Base-by-base conservation (phyloP, 75 land plant genomes). In the Azolla pinnata region DNA sequence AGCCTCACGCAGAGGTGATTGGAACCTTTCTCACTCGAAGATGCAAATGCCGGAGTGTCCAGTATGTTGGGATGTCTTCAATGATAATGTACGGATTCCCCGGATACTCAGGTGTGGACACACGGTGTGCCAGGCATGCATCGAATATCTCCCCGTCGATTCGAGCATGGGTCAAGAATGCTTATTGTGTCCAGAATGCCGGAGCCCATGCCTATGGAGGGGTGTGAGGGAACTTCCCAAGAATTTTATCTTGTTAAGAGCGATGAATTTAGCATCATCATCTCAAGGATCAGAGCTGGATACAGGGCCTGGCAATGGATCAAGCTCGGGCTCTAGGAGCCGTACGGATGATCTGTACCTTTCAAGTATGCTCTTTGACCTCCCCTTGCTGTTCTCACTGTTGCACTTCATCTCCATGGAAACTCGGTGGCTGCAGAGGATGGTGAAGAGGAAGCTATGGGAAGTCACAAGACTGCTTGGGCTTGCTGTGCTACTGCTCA, bases 31-130 rank as follows among this genome's bases (percentile, higher is more conserved):
- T 16, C 7, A 18, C 16, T 3, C 2, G 7, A 48, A 18, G 20
- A 67, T 72, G 71, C 60, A 67, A 35, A 21, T 73, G 27, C 76
- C 76, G 24, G 69, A 75, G 30, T 75, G 78, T 60, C 78, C 78
- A 57, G 69, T 75, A 9, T 75, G 78, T 44, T 71, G 75, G 75
- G 76, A 75, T 29, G 34, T 51, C 27, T 75, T 72, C 55, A 50
- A 75, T 25, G 57, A 55, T 56, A 59, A 59, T 4, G 29, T 26
- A 29, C 69, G 26, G 32, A 66, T 65, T 34, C 78, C 78, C 12
- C 67, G 78, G 9, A 50, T 75, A 14, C 57, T 75, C 29, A 35
- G 57, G 30, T 75, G 78, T 71, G 78, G 75, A 27, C 75, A 75
- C 34, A 75, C 78, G 14, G 56, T 75, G 33, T 75, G 78, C 48